Evolutionary conservation across 371 early-diverging fungal species (phyloP), one percentile per base, ranked within the genome.

Genomic region (Choanephora cucurbitarum): DNA sequence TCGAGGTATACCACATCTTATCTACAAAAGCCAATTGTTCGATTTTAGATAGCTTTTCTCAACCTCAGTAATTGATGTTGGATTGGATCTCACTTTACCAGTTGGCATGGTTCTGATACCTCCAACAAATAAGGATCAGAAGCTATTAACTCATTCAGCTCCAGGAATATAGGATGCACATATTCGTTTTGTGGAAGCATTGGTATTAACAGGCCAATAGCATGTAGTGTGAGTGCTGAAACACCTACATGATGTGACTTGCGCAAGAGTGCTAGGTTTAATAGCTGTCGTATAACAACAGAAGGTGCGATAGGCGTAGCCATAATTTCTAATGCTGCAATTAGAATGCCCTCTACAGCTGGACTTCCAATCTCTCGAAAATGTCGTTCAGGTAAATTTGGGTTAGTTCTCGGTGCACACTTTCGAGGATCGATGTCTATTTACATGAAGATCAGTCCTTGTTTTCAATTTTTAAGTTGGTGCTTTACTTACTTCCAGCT

Each of bases 331-430:
- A 91, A 74, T n/a, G 80, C 79, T 6, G 86, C 86, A 37, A 84
- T 80, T 17, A 76, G 75, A 33, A 91, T 72, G 0, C 80, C 86
- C 53, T 82, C 79, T 14, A 88, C 74, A 13, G 86, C 84, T 13
- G 92, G 91, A 47, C 87, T 91, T 1, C 90, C 78, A 32, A 91
- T 86, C 64, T 91, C 92, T 33, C 91, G 80, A 58, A 87, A 91
- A 60, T 89, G 90, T 0, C 87, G 75, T 60, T 91, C 91, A 0
- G 92, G 91, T 51, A 89, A 62, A 10, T 70, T 62, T 17, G 83
- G 55, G 33, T 84, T 66, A 9, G 63, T 61, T 57, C 80, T 70
- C 15, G 79, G 81, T 5, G 79, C 84, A 52, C 83, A 86, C 53
- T 72, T 77, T 60, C 81, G 73, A 54, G 80, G 82, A 34, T 78